These are phyloP conservation scores for Penicillium olsonii DNA, from an alignment of 2,329 filamentous ascomycete species.

Conservation along the genomic window DNA sequence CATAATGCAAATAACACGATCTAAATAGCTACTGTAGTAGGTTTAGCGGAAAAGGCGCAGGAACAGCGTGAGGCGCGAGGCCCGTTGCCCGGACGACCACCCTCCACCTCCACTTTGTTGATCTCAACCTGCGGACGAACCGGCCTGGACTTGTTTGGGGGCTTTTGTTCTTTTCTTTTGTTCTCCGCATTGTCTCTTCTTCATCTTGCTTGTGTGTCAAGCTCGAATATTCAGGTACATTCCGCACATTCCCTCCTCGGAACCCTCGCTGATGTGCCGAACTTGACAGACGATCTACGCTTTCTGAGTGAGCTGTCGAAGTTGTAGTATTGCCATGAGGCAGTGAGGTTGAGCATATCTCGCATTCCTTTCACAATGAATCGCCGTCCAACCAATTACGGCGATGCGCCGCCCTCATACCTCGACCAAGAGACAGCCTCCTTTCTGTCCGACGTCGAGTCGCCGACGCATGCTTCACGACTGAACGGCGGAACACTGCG, in stretches of 20 bases:
- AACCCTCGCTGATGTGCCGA: slow-evolving; percentile 9
- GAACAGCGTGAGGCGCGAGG: not conserved
- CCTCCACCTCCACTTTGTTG: slow-evolving; percentile 24
- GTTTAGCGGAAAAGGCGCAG: not conserved
- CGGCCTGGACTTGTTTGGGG: slow-evolving; percentile 13
- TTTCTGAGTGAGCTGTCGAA: not conserved
- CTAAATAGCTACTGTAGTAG: not conserved
- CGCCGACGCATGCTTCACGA: slow-evolving; percentile 25
- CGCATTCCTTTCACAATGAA: slow-evolving; percentile 27
- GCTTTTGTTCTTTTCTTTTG: slow-evolving; percentile 5
- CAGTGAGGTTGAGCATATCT: slow-evolving; percentile 11
- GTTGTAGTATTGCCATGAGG: slow-evolving; percentile 17
- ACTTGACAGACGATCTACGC: slow-evolving; percentile 12
- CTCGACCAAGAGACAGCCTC: slow-evolving; percentile 28
- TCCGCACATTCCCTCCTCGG: slow-evolving; percentile 21
- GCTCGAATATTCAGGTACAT: slow-evolving; percentile 6
- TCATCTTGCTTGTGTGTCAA: slow-evolving; percentile 5
- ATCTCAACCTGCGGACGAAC: slow-evolving; percentile 18
- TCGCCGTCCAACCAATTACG: slow-evolving; percentile 36
- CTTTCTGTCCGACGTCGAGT: slow-evolving; percentile 33
- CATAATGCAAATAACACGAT: not conserved
- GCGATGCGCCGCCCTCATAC: slow-evolving; percentile 48
- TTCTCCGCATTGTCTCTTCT: not conserved
- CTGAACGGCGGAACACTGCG: slow-evolving; percentile 47
- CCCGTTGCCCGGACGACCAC: slow-evolving; percentile 23